Evolutionary conservation across 495 filamentous ascomycete species (phyloP).

Genomic region (Diplogelasinospora grovesii): DNA sequence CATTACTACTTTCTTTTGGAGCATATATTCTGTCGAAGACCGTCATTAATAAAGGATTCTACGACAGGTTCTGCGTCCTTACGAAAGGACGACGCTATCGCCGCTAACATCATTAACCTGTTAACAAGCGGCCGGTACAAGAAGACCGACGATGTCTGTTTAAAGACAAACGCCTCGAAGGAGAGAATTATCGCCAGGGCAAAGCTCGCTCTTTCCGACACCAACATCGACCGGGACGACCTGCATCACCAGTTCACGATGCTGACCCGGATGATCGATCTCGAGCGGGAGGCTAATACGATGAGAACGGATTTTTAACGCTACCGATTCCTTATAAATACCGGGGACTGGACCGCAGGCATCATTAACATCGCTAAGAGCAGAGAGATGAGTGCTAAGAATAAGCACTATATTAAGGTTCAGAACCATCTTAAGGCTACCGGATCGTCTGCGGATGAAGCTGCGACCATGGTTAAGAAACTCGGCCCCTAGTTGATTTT

Average conservation of each 20-base stretch:
- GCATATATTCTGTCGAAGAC: too few species aligned
- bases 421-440: not conserved
- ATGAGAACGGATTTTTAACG: not conserved
- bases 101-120: too few species aligned
- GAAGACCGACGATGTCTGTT: too few species aligned
- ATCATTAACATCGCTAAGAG: not conserved
- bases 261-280: not conserved
- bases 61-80: too few species aligned
- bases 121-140: too few species aligned
- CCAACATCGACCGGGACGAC: slow-evolving; percentile 1
- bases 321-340: not conserved
- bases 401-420: not conserved
- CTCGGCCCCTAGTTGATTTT: too few species aligned
- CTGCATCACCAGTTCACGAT: not conserved
- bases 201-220: not conserved
- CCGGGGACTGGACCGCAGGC: not conserved
- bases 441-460: not conserved
- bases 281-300: not conserved
- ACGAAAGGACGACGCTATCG: too few species aligned
- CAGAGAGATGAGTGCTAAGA: not conserved
- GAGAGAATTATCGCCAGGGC: not conserved
- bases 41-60: too few species aligned
- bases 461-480: too few species aligned
- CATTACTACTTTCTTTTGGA: too few species aligned
- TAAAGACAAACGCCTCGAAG: slow-evolving; percentile 5